phyloP scores from a whole-genome alignment of 345 rosid genomes.

The Eutrema yunnanense region DNA sequence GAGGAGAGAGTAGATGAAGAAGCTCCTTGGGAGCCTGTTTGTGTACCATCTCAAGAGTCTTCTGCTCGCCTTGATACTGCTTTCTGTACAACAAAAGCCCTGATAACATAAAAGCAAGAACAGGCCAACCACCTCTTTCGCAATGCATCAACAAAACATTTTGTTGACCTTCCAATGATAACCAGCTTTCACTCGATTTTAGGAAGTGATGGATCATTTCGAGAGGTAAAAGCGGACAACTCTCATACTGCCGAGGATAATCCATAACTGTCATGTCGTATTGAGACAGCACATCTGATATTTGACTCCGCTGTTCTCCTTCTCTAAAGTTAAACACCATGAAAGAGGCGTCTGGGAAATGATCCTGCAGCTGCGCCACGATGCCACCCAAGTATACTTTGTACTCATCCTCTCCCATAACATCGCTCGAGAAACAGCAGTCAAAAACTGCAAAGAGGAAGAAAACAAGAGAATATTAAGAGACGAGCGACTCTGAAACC shows the following conservation, averaged over 20 bases:
- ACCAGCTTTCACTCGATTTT: conserved; percentile 92
- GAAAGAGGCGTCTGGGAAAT: conserved; percentile 92
- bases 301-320: conserved; percentile 86
- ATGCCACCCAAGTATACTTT: conserved; percentile 89
- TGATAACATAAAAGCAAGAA: conserved; percentile 94
- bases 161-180: conserved; percentile 87
- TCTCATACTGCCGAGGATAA: conserved; percentile 89
- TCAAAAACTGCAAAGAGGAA: conserved; percentile 70
- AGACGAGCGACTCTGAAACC: not conserved
- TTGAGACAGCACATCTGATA: conserved; percentile 75
- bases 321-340: conserved; percentile 98
- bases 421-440: conserved; percentile 96
- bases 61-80: conserved; percentile 89
- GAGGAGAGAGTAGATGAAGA: conserved; percentile 70
- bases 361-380: conserved; percentile 90
- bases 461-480: not conserved
- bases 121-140: conserved; percentile 97
- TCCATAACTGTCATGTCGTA: conserved; percentile 99
- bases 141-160: conserved; percentile 95
- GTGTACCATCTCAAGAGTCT: conserved; percentile 97
- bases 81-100: conserved; percentile 79
- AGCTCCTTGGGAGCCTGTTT: conserved; percentile 96
- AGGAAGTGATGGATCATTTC: conserved; percentile 97
- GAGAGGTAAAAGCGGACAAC: conserved; percentile 76
- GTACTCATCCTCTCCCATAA: conserved; percentile 90